Base-by-base conservation (phyloP, 192 early-diverging fungal species). In the Piromyces finnis region DNA sequence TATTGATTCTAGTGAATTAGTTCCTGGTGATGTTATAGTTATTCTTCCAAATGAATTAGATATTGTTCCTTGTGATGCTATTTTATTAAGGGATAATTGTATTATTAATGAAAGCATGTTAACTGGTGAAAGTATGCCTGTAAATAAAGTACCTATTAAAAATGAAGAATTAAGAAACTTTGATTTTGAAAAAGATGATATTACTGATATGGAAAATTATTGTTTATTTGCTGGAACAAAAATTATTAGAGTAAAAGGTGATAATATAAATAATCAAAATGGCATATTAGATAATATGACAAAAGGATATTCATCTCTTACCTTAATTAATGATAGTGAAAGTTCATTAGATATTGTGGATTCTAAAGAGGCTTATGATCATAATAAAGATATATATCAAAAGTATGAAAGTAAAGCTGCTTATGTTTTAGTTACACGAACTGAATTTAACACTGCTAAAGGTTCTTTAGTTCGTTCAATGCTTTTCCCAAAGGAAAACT, bases 401-500 rank as follows among this genome's bases (percentile, higher is more conserved):
- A 37, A 37, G 13, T 37, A 37, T 37, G 36, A 37, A 37, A 14
- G 12, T 15, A 37, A 37, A 37, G 7, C 36, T 1, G 36, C 92
- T 7, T 87, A 93, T 14, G 98, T 95, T 4, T 88, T 99, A 85
- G 96, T 93, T 16, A 90, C 97, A 22, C 89, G 97, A 32, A 94
- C 93, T 7, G 95, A 96, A 1, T 97, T 98, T 84, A 97, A 97
- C 85, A 97, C 98, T 1, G 94, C 96, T 29, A 99, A 98, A 84
- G 98, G 98, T 77, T 91, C 94, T 9, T 85, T 99, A 27, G 89
- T 98, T 29, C 92, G 98, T 2, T 96, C 94, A 30, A 98, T 99
- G 85, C 87, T 98, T 51, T 98, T 96, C 84, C 98, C 97, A 2
- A 95, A 96, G 81, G 97, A 97, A 28, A 95, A 96, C 85, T 94